phyloP scores from a whole-genome alignment of 805 yeast species.

The Teunomyces aglyptinius region DNA sequence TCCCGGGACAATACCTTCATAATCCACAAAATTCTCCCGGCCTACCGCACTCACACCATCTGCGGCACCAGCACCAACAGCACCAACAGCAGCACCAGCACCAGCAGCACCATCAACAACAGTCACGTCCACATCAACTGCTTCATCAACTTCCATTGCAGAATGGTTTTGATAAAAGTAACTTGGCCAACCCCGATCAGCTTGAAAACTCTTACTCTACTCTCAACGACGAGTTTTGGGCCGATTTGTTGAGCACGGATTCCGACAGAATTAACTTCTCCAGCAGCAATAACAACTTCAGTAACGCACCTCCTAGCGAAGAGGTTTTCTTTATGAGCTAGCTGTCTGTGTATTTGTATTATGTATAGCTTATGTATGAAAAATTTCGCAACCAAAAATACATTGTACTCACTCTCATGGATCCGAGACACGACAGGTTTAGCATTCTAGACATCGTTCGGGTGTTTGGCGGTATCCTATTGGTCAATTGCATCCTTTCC shows the following conservation, averaged over 20 bases:
- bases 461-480: slow-evolving; percentile 44
- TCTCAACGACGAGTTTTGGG: slow-evolving; percentile 71
- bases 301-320: slow-evolving; percentile 14
- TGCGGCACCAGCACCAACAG: not conserved
- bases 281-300: slow-evolving; percentile 15
- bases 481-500: slow-evolving; percentile 49
- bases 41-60: not conserved
- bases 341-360: not conserved
- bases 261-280: slow-evolving; percentile 35
- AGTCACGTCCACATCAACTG: not conserved
- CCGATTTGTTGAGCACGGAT: slow-evolving; percentile 46
- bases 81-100: not conserved
- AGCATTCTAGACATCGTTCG: slow-evolving; percentile 42
- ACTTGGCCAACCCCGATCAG: slow-evolving; percentile 31
- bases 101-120: not conserved
- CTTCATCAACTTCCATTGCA: not conserved
- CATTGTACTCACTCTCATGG: not conserved
- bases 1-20: no score
- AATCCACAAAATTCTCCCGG: not conserved
- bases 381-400: not conserved
- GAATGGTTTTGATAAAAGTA: not conserved
- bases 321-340: slow-evolving; percentile 28
- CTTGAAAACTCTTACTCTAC: slow-evolving; percentile 51
- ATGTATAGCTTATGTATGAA: not conserved
- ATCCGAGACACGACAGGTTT: slow-evolving; percentile 13